These are phyloP conservation scores for Ophiorrhiza pumila DNA, from an alignment of 257 asterid genomes.

Conservation along the genomic window DNA sequence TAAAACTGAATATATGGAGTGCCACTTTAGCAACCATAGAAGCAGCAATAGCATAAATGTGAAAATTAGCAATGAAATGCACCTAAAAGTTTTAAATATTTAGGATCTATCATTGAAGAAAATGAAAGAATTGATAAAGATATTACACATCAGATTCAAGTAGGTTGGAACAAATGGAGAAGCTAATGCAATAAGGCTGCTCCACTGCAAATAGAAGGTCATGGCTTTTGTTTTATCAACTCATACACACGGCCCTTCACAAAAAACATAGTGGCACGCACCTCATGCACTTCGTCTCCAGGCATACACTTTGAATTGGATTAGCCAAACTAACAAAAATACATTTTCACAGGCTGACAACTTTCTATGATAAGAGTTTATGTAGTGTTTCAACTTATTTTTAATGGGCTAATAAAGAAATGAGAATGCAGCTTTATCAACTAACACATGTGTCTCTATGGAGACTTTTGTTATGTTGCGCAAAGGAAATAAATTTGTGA, in stretches of 20 bases:
- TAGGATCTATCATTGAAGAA: too few species aligned
- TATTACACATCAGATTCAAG: background rate
- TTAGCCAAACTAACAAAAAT: background rate
- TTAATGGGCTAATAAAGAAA: background rate
- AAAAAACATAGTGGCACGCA: background rate
- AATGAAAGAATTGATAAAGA: too few species aligned
- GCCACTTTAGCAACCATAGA: too few species aligned
- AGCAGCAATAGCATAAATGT: too few species aligned
- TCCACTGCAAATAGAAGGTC: background rate
- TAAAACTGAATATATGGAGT: too few species aligned
- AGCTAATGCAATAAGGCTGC: background rate
- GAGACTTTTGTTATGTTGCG: background rate
- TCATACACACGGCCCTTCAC: background rate
- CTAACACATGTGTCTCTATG: background rate
- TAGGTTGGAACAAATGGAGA: background rate
- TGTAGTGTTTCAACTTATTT: too few species aligned
- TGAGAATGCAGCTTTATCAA: background rate
- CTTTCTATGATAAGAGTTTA: too few species aligned
- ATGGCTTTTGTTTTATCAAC: background rate
- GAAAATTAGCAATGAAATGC: too few species aligned
- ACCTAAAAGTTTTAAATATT: too few species aligned
- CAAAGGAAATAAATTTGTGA: background rate
- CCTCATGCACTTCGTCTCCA: background rate
- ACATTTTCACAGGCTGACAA: background rate
- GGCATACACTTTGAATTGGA: background rate